phyloP scores from a whole-genome alignment of 345 rosid species.

The Hypericum androsaemum region DNA sequence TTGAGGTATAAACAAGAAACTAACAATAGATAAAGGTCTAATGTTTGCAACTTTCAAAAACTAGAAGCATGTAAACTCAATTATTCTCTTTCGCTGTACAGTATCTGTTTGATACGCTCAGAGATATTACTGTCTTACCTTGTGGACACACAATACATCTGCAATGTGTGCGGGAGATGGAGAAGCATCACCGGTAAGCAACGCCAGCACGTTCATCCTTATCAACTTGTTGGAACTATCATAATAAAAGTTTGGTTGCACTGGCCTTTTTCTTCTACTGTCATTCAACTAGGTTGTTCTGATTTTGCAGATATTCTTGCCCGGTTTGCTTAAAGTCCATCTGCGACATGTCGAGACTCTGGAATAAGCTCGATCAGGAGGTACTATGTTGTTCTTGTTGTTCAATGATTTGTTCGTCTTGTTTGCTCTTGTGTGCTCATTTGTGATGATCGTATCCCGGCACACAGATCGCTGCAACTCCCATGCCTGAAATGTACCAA shows the following conservation, averaged over 20 bases:
- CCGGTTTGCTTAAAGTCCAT: conserved; percentile 84
- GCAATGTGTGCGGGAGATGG: conserved; percentile 61
- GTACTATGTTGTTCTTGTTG: conserved; percentile 16
- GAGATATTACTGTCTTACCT: conserved; percentile 42
- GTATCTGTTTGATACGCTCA: conserved; percentile 72
- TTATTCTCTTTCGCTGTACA: conserved; percentile 12
- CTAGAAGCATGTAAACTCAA: too few species aligned
- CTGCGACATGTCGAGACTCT: conserved; percentile 55
- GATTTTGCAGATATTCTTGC: conserved; percentile 59
- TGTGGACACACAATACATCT: conserved; percentile 84
- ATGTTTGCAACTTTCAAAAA: too few species aligned
- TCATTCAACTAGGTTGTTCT: too few species aligned
- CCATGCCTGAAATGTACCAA: conserved; percentile 61
- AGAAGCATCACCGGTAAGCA: conserved; percentile 47
- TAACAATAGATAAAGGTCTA: not conserved
- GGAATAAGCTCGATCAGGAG: conserved; percentile 81
- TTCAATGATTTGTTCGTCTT: not conserved
- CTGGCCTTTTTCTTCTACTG: too few species aligned
- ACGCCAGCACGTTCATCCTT: too few species aligned
- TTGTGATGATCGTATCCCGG: not conserved
- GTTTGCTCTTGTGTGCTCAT: not conserved
- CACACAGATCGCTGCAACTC: conserved; percentile 68
- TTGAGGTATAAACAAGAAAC: conserved; percentile 31
- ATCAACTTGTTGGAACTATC: too few species aligned
- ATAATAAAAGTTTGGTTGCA: too few species aligned